Evolutionary conservation across 169 alveolate species (phyloP).

Genomic region (Amoebophrya sp.): DNA sequence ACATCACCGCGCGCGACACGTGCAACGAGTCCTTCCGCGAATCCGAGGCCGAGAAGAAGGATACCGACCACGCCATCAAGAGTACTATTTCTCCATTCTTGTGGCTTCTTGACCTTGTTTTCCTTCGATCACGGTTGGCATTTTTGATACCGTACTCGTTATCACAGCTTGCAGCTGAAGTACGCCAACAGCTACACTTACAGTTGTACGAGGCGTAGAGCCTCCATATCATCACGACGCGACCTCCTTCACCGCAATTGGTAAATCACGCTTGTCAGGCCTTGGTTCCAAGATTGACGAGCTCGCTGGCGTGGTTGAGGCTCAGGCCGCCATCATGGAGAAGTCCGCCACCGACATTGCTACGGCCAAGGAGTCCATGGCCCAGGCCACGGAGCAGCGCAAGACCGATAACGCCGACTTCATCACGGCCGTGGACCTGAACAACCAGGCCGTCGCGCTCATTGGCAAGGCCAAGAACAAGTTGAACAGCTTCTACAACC

Average conservation of each 20-base stretch:
- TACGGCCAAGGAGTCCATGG: background rate
- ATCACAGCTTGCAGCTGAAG: background rate
- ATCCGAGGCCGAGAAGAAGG: slow-evolving; percentile 14
- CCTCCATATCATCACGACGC: background rate
- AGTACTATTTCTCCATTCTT: too few relatives aligned
- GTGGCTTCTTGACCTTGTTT: too few relatives aligned
- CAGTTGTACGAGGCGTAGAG: background rate
- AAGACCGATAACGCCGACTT: slow-evolving; percentile 25
- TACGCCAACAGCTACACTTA: background rate
- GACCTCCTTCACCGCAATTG: background rate
- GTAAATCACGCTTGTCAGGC: background rate
- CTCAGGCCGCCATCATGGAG: slow-evolving; percentile 2
- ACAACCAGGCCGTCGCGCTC: slow-evolving; percentile 2
- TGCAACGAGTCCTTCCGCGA: background rate
- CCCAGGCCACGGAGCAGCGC: slow-evolving; percentile 14
- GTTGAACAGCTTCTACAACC: slow-evolving; percentile 10
- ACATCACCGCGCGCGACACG: background rate
- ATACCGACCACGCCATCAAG: background rate
- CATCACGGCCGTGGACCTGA: background rate
- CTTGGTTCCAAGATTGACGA: background rate
- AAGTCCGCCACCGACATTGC: background rate
- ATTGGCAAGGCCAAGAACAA: slow-evolving; percentile 20
- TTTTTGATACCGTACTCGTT: too few relatives aligned
- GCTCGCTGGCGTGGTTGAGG: background rate
- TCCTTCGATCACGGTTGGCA: too few relatives aligned